Percentiles rank a stretch among this genome's conserved stretches.
Evolutionary conservation across 2,329 filamentous ascomycete genomes (phyloP).

Genomic region (Beauveria varroae): DNA sequence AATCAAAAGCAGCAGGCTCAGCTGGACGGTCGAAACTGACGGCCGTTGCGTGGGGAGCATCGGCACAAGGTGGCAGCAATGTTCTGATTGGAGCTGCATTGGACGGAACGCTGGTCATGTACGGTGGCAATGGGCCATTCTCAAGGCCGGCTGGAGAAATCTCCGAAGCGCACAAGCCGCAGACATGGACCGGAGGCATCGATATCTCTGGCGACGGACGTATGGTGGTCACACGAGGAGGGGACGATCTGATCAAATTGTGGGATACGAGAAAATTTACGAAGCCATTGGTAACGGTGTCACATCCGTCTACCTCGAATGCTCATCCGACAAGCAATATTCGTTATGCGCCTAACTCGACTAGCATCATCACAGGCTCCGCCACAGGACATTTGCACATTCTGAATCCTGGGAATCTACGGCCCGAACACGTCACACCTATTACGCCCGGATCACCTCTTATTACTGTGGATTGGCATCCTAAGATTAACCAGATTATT

Average conservation of each 20-base stretch:
- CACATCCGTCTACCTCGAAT: conserved; percentile 74
- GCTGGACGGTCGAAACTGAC: conserved; percentile 93
- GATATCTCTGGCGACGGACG: conserved; percentile 88
- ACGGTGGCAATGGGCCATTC: conserved; percentile 81
- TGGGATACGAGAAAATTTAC: conserved; percentile 98
- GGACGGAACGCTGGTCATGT: conserved; percentile 88
- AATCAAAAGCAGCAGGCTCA: conserved; percentile 79
- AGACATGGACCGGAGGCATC: conserved; percentile 87
- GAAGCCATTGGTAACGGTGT: conserved; percentile 69
- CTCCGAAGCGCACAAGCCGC: conserved; percentile 68
- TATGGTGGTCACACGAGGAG: conserved; percentile 83
- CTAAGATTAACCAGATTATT: conserved; percentile 91
- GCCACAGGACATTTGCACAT: conserved; percentile 82
- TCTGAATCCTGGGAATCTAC: conserved; percentile 84
- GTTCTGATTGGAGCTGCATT: conserved; percentile 75
- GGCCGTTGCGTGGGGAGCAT: conserved; percentile 76
- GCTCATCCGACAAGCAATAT: conserved; percentile 83
- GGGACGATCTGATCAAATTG: conserved; percentile 86
- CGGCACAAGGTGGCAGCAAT: conserved; percentile 68
- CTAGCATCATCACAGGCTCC: conserved; percentile 84
- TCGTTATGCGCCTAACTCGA: conserved; percentile 75
- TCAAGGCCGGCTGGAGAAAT: conserved; percentile 76
- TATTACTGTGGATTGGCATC: conserved; percentile 83
- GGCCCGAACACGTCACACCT: conserved; percentile 74
- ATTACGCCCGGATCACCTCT: conserved; percentile 80